Base-by-base conservation (phyloP, 2,329 filamentous ascomycete species). In the Rugonectria rugulosa region DNA sequence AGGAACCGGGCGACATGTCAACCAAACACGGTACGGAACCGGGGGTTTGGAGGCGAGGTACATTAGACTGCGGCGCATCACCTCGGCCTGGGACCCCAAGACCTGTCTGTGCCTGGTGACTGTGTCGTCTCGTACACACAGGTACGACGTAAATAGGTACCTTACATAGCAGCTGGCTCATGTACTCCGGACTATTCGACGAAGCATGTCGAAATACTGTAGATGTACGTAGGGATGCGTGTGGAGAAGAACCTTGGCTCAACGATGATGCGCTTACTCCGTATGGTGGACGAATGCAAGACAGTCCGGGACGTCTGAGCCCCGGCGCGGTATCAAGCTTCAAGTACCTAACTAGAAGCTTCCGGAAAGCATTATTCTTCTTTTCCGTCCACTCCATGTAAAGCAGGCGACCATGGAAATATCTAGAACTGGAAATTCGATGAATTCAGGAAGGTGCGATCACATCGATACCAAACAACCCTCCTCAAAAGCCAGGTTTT, bases 41-140 rank as follows among this genome's bases (percentile, higher is more conserved):
- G 53, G 53, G 53, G 36, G 40, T 34, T 45, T 49, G 53, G 53
- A 55, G 34, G 53, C 53, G 53, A 56, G 53, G 41, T 47, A 37
- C 44, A 37, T 27, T 12, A 27, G 40, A 42, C 2, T 14, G 40
- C 29, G 26, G 21, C 19, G 21, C 37, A 40, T 40, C 37, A 40
- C 20, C 23, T 40, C 37, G n/a, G 31, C 14, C 26, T 21, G n/a
- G n/a, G n/a, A n/a, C n/a, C n/a, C n/a, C n/a, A n/a, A n/a, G n/a
- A n/a, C n/a, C n/a, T n/a, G n/a, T n/a, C n/a, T n/a, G n/a, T n/a
- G n/a, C n/a, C n/a, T n/a, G n/a, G n/a, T n/a, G n/a, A n/a, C n/a
- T n/a, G n/a, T n/a, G n/a, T n/a, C n/a, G n/a, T n/a, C n/a, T n/a
- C n/a, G n/a, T n/a, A n/a, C n/a, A n/a, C n/a, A n/a, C n/a, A n/a